Percentiles rank a stretch among this genome's conserved stretches.
These are phyloP conservation scores for Alternaria triticina DNA, from an alignment of 2,329 filamentous ascomycete genomes.

Conservation along the genomic window DNA sequence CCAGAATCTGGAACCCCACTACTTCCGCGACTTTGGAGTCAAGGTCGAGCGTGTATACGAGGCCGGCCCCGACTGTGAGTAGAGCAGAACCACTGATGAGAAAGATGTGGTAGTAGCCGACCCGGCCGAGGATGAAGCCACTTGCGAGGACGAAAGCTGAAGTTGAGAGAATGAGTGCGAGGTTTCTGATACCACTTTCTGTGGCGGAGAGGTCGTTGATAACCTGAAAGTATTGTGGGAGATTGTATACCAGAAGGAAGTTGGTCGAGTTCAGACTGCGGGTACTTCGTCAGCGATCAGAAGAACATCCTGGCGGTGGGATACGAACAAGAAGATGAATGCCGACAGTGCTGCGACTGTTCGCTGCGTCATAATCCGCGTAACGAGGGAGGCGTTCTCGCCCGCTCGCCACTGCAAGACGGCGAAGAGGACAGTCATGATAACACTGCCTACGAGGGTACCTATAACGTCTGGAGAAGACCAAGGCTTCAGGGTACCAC, in stretches of 20 bases:
- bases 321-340: too few species aligned
- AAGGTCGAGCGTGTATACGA: constrained; percentile 52
- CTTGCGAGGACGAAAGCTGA: constrained; percentile 13
- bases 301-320: too few species aligned
- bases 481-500: not conserved
- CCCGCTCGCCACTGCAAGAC: not conserved
- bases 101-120: constrained; percentile 46
- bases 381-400: not conserved
- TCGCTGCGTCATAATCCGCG: not conserved
- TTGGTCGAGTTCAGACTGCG: constrained; percentile 19
- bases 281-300: not conserved
- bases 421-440: not conserved
- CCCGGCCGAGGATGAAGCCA: not conserved
- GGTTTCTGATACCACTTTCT: constrained; percentile 50
- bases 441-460: not conserved
- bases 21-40: constrained; percentile 46
- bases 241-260: constrained; percentile 52
- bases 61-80: constrained; percentile 46
- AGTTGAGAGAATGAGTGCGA: constrained; percentile 50
- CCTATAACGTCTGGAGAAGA: not conserved
- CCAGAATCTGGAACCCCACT: constrained; percentile 56
- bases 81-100: constrained; percentile 39
- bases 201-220: constrained; percentile 44
- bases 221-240: constrained; percentile 59
- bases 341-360: not conserved